phyloP scores from a whole-genome alignment of 1,139 yeast genomes.

The Hemisphaericaspora xylofermentans region DNA sequence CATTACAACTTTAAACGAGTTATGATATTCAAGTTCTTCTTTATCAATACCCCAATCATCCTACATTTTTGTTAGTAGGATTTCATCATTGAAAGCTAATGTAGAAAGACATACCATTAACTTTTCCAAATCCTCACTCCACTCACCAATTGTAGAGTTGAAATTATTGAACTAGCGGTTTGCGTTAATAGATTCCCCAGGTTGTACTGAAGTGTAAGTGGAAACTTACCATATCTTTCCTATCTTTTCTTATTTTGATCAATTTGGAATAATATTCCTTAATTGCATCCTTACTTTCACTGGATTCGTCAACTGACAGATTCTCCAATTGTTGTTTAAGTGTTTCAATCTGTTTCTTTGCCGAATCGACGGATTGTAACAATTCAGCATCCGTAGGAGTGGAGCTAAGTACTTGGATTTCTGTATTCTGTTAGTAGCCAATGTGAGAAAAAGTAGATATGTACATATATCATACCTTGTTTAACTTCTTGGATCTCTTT shows the following conservation, averaged over 20 bases:
- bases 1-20: neutral
- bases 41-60: constrained; percentile 7
- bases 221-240: constrained; percentile 7
- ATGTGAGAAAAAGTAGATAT: neutral
- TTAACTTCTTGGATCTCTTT: constrained; percentile 10
- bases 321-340: neutral
- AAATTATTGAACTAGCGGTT: constrained; percentile 4
- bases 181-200: neutral
- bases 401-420: constrained; percentile 6
- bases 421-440: constrained; percentile 3
- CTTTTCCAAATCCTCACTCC: constrained; percentile 2
- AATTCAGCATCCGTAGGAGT: constrained; percentile 10
- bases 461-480: constrained; percentile 8
- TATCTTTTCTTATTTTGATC: constrained; percentile 4
- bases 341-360: neutral
- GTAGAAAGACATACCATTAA: constrained; percentile 6
- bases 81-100: neutral
- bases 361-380: neutral
- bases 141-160: constrained; percentile 3
- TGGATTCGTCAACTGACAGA: neutral
- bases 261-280: constrained; percentile 2
- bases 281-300: neutral
- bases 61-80: constrained; percentile 4
- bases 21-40: constrained; percentile 2
- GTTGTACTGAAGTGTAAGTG: neutral